Evolutionary conservation across 2,329 filamentous ascomycete species (phyloP).

Genomic region (Amphichorda felina): DNA sequence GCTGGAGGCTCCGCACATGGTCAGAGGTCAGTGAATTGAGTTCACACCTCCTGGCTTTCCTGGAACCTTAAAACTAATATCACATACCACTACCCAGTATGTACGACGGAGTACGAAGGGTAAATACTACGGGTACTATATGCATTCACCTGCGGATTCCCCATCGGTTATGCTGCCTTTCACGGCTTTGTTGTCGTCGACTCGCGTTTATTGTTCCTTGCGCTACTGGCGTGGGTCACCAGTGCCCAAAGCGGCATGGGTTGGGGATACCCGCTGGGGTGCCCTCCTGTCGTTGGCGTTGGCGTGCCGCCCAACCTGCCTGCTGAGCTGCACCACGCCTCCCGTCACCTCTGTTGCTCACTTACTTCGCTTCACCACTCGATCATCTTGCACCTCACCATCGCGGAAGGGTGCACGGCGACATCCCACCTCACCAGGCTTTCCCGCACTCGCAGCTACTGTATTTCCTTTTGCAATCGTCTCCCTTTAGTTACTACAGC

Average conservation of each 20-base stretch:
- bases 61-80: too few relatives aligned
- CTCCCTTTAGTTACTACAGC: neutral
- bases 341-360: neutral
- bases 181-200: constrained; percentile 1
- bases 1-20: too few relatives aligned
- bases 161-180: too few relatives aligned
- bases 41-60: too few relatives aligned
- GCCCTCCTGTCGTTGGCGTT: neutral
- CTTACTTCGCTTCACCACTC: neutral
- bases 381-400: neutral
- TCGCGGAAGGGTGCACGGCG: neutral
- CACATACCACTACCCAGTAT: too few relatives aligned
- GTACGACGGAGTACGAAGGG: too few relatives aligned
- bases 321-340: neutral
- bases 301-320: constrained; percentile 2
- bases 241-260: constrained; percentile 1
- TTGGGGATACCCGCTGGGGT: neutral
- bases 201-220: constrained; percentile 2
- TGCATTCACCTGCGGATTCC: too few relatives aligned
- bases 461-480: neutral
- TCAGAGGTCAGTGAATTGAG: too few relatives aligned
- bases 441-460: neutral
- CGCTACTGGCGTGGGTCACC: neutral
- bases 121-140: too few relatives aligned
- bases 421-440: neutral